Conservation (phyloP, 352 stramenopile genomes). For the Globisporangium parvum region DNA sequence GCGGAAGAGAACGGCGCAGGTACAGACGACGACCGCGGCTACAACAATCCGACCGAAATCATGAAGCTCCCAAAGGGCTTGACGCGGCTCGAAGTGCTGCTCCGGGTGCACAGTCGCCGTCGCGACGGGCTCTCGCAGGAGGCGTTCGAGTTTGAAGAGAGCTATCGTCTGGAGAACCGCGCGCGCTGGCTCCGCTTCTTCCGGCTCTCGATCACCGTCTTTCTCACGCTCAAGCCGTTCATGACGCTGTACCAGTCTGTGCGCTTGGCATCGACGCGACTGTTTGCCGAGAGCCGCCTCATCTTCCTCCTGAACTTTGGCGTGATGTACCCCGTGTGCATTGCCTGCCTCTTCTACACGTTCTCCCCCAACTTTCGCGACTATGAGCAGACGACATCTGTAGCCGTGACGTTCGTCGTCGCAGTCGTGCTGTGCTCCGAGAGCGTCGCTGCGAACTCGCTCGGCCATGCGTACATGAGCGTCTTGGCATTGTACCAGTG, state of each 20-base stretch:
- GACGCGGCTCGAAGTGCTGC: conserved; percentile 59
- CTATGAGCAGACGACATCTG: conserved; percentile 51
- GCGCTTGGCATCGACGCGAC: conserved; percentile 31
- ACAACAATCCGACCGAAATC: conserved; percentile 41
- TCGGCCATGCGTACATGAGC: conserved; percentile 75
- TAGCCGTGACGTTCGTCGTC: conserved; percentile 49
- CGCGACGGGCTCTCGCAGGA: conserved; percentile 34
- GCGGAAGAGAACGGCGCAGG: conserved; percentile 27
- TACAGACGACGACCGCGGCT: conserved; percentile 18
- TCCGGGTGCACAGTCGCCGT: conserved; percentile 38
- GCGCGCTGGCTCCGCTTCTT: conserved; percentile 65
- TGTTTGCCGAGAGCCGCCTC: conserved; percentile 47
- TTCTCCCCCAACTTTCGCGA: conserved; percentile 59
- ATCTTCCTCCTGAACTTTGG: conserved; percentile 79
- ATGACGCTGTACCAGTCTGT: conserved; percentile 73
- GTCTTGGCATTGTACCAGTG: conserved; percentile 76
- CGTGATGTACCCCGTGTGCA: conserved; percentile 62
- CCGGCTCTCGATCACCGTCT: conserved; percentile 55
- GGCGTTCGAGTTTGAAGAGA: conserved; percentile 64
- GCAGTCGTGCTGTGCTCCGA: conserved; percentile 58
- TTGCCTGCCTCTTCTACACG: conserved; percentile 56
- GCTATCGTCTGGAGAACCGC: conserved; percentile 64
- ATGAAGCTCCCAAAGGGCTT: conserved; percentile 72
- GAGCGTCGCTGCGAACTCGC: conserved; percentile 57
- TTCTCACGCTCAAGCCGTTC: conserved; percentile 64